phyloP scores from a whole-genome alignment of 306 rosid species.

The Erythrophleum fordii region DNA sequence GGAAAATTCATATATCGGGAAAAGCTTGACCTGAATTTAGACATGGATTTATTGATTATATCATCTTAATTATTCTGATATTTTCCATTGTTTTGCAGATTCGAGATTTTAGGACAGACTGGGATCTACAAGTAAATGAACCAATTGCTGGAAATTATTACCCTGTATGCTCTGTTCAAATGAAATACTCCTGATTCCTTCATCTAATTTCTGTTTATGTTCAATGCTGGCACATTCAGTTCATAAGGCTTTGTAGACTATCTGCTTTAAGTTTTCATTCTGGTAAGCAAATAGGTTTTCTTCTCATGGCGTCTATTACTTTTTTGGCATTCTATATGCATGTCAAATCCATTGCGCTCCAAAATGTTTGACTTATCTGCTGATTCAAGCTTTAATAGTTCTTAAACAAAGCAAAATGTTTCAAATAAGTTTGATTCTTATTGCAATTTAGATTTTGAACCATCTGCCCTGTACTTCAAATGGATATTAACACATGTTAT shows the following conservation, averaged over 20 bases:
- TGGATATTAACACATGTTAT: conserved; percentile 22
- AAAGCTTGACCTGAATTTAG: conserved; percentile 9
- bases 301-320: background rate
- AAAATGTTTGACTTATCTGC: conserved; percentile 25
- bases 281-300: conserved; percentile 24
- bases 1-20: conserved; percentile 4
- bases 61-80: background rate
- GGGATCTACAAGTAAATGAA: conserved; percentile 86
- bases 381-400: conserved; percentile 5
- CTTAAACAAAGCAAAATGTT: conserved; percentile 8
- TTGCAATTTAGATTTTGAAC: conserved; percentile 4
- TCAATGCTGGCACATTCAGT: background rate
- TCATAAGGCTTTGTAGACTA: conserved; percentile 21
- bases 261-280: conserved; percentile 7
- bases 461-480: conserved; percentile 12
- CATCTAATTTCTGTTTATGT: conserved; percentile 1
- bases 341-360: conserved; percentile 24
- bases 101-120: conserved; percentile 77
- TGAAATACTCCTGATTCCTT: conserved; percentile 7
- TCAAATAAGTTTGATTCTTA: conserved; percentile 30
- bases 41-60: background rate
- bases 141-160: conserved; percentile 93
- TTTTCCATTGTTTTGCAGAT: conserved; percentile 54
- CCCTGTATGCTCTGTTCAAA: conserved; percentile 63
- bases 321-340: conserved; percentile 12